phyloP scores from a whole-genome alignment of 768 basidiomycete genomes.

The Tulasnella sp. region DNA sequence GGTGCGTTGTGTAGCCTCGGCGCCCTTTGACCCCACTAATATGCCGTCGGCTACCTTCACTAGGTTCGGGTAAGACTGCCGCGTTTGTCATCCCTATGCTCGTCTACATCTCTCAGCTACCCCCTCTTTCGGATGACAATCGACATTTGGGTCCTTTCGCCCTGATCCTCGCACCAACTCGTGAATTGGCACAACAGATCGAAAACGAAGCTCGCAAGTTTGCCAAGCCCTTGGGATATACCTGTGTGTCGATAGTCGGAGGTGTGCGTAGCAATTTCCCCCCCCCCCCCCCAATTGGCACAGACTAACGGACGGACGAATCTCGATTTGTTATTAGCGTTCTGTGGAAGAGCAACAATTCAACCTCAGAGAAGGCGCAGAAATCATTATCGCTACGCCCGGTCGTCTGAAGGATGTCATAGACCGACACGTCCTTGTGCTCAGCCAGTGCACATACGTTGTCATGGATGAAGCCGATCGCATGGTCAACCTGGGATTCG shows the following conservation, averaged over 20 bases:
- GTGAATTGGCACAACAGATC: slow-evolving; percentile 96
- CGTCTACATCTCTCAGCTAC: slow-evolving; percentile 80
- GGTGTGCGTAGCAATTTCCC: slow-evolving; percentile 50
- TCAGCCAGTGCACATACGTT: slow-evolving; percentile 95
- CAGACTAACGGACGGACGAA: neutral
- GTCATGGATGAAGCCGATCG: slow-evolving; percentile 99
- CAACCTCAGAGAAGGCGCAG: slow-evolving; percentile 94
- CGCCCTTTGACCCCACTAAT: neutral
- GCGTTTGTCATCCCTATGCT: slow-evolving; percentile 99
- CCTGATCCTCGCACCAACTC: slow-evolving; percentile 91
- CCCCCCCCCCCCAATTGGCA: neutral
- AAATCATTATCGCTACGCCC: slow-evolving; percentile 97
- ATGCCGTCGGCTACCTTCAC: neutral
- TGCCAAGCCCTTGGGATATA: slow-evolving; percentile 80
- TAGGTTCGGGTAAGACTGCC: slow-evolving; percentile 97
- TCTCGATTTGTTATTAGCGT: slow-evolving; percentile 40
- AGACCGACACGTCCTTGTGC: slow-evolving; percentile 88
- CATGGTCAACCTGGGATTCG: slow-evolving; percentile 98
- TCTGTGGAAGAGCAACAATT: slow-evolving; percentile 97
- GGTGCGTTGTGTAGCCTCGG: slow-evolving; percentile 43
- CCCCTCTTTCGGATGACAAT: slow-evolving; percentile 84
- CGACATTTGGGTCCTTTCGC: slow-evolving; percentile 91
- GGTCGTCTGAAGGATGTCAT: slow-evolving; percentile 98
- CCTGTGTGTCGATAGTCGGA: slow-evolving; percentile 96
- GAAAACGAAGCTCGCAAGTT: slow-evolving; percentile 90